Evolutionary conservation across 257 asterid genomes (phyloP).

Genomic region (Jaltomata sinuosa): DNA sequence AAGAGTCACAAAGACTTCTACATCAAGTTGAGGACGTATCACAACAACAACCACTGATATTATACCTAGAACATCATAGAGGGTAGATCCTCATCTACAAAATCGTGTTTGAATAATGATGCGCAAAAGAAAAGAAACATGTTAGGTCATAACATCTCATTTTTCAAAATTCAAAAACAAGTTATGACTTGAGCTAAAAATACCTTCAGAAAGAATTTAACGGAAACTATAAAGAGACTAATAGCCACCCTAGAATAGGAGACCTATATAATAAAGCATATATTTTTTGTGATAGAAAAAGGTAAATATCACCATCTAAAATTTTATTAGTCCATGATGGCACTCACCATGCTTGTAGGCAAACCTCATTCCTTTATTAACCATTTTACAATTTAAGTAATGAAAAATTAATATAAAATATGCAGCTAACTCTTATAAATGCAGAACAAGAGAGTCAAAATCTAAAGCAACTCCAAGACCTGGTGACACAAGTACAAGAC

Average conservation of each 20-base stretch:
- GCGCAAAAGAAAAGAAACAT: neutral
- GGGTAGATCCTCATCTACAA: slow-evolving; percentile 29
- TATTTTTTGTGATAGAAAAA: neutral
- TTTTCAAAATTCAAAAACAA: neutral
- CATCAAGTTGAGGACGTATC: slow-evolving; percentile 16
- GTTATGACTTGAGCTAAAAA: neutral
- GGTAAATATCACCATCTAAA: too few species aligned
- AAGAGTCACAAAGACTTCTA: neutral
- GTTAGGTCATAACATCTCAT: neutral
- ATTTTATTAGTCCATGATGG: too few species aligned
- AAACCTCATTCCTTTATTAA: too few species aligned
- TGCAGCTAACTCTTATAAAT: too few species aligned
- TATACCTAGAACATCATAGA: slow-evolving; percentile 44
- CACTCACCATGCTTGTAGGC: too few species aligned
- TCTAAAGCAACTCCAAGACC: too few species aligned
- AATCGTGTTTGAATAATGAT: slow-evolving; percentile 27
- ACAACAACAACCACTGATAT: slow-evolving; percentile 49
- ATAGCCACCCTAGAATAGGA: slow-evolving; percentile 76
- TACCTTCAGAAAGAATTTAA: slow-evolving; percentile 71
- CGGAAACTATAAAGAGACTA: slow-evolving; percentile 65
- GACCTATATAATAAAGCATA: slow-evolving; percentile 32
- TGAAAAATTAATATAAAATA: too few species aligned
- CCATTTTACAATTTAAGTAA: too few species aligned
- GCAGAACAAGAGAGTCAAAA: too few species aligned
- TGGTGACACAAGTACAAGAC: too few species aligned